Percentiles rank a stretch among this genome's conserved stretches.
Evolutionary conservation across 805 yeast genomes (phyloP).

Genomic region (Kockiozyma suomiensis): DNA sequence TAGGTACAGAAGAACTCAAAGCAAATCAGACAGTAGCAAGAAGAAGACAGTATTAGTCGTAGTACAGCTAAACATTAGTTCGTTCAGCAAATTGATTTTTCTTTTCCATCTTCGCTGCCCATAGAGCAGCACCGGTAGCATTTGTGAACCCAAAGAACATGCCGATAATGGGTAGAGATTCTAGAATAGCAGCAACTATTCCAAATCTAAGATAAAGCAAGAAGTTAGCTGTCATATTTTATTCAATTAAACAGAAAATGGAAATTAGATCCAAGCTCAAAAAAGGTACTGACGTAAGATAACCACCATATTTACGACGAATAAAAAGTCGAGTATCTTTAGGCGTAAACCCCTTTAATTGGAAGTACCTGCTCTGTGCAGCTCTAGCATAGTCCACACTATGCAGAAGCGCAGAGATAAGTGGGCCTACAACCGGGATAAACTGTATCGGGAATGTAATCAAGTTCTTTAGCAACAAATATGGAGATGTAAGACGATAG

Average conservation of each 20-base stretch:
- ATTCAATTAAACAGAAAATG: not conserved
- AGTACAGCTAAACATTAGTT: not conserved
- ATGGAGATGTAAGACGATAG: slow-evolving; percentile 42
- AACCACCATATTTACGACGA: slow-evolving; percentile 25
- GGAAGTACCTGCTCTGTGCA: slow-evolving; percentile 54
- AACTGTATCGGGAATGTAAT: slow-evolving; percentile 44
- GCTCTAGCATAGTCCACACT: slow-evolving; percentile 53
- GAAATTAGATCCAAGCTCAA: not conserved
- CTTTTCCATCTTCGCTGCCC: slow-evolving; percentile 32
- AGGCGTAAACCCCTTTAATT: slow-evolving; percentile 50
- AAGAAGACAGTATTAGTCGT: no score
- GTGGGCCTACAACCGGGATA: slow-evolving; percentile 57
- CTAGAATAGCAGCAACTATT: slow-evolving; percentile 25
- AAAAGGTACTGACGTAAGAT: slow-evolving; percentile 24
- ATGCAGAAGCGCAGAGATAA: slow-evolving; percentile 48
- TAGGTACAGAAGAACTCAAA: no score
- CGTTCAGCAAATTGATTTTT: not conserved
- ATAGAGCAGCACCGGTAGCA: slow-evolving; percentile 35
- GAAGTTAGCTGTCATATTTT: not conserved
- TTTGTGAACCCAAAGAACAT: slow-evolving; percentile 32
- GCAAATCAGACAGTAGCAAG: not conserved
- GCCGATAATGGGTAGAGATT: slow-evolving; percentile 28
- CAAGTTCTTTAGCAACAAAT: slow-evolving; percentile 43
- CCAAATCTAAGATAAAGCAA: slow-evolving; percentile 30
- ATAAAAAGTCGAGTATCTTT: slow-evolving; percentile 41